Conservation (phyloP, 2,329 filamentous ascomycete species). For the Coniochaeta sp. region DNA sequence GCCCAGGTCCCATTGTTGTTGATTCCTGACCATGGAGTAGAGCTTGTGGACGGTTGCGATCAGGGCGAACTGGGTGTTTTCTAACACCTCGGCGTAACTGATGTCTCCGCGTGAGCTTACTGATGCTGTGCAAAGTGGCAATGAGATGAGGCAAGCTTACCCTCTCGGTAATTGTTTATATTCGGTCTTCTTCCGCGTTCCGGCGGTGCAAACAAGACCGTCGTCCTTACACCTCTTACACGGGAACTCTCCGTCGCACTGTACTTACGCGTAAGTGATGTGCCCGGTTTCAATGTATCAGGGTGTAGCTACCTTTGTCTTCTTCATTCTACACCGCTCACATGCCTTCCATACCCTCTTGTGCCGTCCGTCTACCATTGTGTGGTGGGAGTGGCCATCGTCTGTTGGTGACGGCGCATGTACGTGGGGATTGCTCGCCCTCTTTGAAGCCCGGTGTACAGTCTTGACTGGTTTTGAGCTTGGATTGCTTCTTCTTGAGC, state of each 20-base stretch:
- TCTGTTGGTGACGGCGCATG: constrained; percentile 29
- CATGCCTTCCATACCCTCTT: constrained; percentile 63
- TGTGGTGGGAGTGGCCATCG: constrained; percentile 27
- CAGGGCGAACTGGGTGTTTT: constrained; percentile 58
- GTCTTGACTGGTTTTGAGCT: constrained; percentile 41
- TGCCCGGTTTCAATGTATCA: constrained; percentile 1
- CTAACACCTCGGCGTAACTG: constrained; percentile 57
- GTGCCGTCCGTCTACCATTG: constrained; percentile 46
- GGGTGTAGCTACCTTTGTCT: constrained; percentile 50
- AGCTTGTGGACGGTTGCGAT: constrained; percentile 60
- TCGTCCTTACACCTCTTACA: constrained; percentile 63
- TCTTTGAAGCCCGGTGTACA: constrained; percentile 44
- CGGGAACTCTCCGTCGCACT: constrained; percentile 60
- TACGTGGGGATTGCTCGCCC: constrained; percentile 27
- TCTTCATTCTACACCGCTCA: constrained; percentile 62
- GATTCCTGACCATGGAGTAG: constrained; percentile 54
- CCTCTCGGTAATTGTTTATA: constrained; percentile 60
- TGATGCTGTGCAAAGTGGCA: background rate
- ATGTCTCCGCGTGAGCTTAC: background rate
- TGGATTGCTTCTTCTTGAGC: constrained; percentile 29
- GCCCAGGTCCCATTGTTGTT: constrained; percentile 53
- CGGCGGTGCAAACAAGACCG: constrained; percentile 57
- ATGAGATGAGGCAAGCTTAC: constrained; percentile 31
- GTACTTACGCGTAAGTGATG: constrained; percentile 9
- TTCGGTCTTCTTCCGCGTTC: constrained; percentile 60